Evolutionary conservation across 2,329 filamentous ascomycete genomes (phyloP).

Genomic region (Ambrosiella beaveri): DNA sequence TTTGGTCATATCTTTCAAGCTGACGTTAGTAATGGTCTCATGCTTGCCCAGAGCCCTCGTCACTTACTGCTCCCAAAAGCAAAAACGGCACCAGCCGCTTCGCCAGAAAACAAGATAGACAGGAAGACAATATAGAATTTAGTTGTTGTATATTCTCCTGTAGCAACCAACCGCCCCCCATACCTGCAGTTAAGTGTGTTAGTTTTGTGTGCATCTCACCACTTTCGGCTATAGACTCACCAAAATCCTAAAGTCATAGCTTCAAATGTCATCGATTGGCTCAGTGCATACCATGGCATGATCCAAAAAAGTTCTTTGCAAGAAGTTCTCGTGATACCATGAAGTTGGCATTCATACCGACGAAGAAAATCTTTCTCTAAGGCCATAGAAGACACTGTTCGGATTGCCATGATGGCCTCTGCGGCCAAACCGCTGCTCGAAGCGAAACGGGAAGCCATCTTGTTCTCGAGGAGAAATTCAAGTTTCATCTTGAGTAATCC

Average conservation of each 20-base stretch:
- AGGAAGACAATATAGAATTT: conserved; percentile 36
- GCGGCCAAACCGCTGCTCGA: conserved; percentile 31
- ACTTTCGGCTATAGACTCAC: conserved; percentile 15
- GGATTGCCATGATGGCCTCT: conserved; percentile 31
- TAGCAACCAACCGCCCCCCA: conserved; percentile 24
- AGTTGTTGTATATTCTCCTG: conserved; percentile 28
- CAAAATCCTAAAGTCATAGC: conserved; percentile 25
- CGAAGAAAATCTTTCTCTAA: conserved; percentile 26
- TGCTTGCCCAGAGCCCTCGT: background rate
- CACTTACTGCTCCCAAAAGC: conserved; percentile 28
- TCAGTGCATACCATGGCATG: conserved; percentile 26
- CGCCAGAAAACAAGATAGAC: conserved; percentile 29
- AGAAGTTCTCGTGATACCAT: conserved; percentile 19
- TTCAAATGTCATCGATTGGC: conserved; percentile 24
- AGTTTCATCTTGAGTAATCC: conserved; percentile 33
- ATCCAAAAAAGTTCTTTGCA: conserved; percentile 21
- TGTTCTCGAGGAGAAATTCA: conserved; percentile 28
- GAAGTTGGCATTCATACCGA: conserved; percentile 20
- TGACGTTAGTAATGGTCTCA: background rate
- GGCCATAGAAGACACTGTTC: conserved; percentile 31
- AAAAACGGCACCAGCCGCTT: conserved; percentile 26
- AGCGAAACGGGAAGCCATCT: conserved; percentile 27
- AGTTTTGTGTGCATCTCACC: background rate
- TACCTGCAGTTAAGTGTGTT: conserved; percentile 18
- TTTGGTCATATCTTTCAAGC: conserved; percentile 26